Evolutionary conservation across 78 protist genomes (phyloP).

Genomic region (Dictyostelium purpureum): DNA sequence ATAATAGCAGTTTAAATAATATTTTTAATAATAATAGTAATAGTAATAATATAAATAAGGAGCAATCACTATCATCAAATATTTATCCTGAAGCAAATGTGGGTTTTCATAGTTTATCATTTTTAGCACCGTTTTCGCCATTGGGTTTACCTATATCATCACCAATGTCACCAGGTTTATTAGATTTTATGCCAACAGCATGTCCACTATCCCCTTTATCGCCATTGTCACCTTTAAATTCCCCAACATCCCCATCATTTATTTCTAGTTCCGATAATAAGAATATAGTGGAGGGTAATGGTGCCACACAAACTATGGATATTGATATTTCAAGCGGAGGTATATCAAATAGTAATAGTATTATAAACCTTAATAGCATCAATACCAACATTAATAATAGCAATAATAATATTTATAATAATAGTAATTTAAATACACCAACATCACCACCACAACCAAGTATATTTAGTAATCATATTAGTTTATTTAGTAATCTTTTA

Average conservation of each 20-base stretch:
- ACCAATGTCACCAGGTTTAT: conserved; percentile 71
- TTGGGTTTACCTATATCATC: conserved; percentile 57
- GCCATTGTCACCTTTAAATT: conserved; percentile 55
- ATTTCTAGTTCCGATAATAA: background rate
- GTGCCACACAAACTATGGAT: background rate
- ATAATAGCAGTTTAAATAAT: background rate
- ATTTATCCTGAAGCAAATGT: background rate
- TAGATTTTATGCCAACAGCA: conserved; percentile 38
- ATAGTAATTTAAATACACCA: background rate
- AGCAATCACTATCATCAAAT: background rate
- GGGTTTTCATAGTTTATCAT: conserved; percentile 24
- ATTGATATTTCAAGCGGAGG: background rate
- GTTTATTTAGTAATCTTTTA: conserved; percentile 11
- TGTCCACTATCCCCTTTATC: conserved; percentile 57
- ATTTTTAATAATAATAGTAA: background rate
- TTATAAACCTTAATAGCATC: background rate
- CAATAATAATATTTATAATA: background rate
- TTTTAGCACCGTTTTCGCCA: conserved; percentile 75
- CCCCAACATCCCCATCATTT: conserved; percentile 70
- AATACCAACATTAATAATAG: too few species aligned
- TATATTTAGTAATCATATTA: conserved; percentile 34
- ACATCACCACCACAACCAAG: conserved; percentile 12
- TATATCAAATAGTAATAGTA: background rate
- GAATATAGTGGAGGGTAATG: background rate
- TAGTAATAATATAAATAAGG: background rate